Evolutionary conservation across 1,284 basidiomycete species (phyloP).

Genomic region (Cryptococcus deneoformans): DNA sequence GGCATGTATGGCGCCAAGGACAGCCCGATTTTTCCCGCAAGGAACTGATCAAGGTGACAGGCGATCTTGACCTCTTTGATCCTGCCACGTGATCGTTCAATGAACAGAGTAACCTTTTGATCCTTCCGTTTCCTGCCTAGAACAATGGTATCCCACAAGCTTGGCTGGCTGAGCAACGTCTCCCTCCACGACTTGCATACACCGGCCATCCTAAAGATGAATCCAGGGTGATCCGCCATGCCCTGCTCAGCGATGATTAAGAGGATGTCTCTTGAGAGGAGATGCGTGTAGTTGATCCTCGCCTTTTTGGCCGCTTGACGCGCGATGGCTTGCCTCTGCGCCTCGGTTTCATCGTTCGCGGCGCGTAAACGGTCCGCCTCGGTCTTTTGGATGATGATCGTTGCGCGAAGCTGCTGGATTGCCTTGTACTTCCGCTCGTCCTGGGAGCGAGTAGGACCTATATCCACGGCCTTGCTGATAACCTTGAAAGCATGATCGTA

Average conservation of each 20-base stretch:
- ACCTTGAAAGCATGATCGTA: slow-evolving; percentile 10
- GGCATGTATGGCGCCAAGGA: slow-evolving; percentile 5
- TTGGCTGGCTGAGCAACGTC: slow-evolving; percentile 11
- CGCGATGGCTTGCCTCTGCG: background rate
- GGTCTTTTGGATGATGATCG: slow-evolving; percentile 11
- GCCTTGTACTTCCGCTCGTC: slow-evolving; percentile 1
- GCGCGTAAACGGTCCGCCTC: slow-evolving; percentile 1
- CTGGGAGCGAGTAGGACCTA: background rate
- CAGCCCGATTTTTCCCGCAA: slow-evolving; percentile 3
- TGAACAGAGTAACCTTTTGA: slow-evolving; percentile 15
- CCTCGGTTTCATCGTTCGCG: slow-evolving; percentile 3
- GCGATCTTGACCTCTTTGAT: slow-evolving; percentile 15
- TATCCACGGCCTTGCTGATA: slow-evolving; percentile 2
- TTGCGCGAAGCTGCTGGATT: slow-evolving; percentile 5
- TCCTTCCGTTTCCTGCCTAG: slow-evolving; percentile 19
- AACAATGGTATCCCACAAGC: slow-evolving; percentile 25
- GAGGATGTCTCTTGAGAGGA: slow-evolving; percentile 30
- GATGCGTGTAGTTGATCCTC: slow-evolving; percentile 24
- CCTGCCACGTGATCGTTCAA: slow-evolving; percentile 18
- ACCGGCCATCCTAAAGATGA: slow-evolving; percentile 26
- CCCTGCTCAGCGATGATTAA: slow-evolving; percentile 28
- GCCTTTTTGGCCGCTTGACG: slow-evolving; percentile 3
- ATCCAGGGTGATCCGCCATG: slow-evolving; percentile 14
- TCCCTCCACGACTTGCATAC: slow-evolving; percentile 33
- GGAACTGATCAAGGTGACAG: slow-evolving; percentile 4